Percentiles rank a stretch among this genome's conserved stretches.
Conservation (phyloP, 2,329 filamentous ascomycete genomes). For the Colletotrichum lupini region DNA sequence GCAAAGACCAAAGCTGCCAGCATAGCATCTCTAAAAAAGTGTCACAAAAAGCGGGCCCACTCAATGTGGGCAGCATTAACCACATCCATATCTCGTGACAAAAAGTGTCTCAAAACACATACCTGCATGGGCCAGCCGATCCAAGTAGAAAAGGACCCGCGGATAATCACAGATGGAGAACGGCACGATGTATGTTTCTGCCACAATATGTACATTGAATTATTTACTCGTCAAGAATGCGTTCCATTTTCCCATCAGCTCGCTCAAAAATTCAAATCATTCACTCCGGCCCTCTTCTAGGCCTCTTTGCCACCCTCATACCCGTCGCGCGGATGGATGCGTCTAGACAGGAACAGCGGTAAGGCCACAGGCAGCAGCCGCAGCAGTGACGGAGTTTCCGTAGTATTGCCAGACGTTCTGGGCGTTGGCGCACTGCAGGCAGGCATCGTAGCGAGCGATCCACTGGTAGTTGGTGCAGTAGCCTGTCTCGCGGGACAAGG, state of each 20-base stretch:
- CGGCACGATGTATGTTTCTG: too few relatives aligned
- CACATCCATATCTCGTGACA: too few relatives aligned
- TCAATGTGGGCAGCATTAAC: too few relatives aligned
- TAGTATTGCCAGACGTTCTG: constrained; percentile 59
- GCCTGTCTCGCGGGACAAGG: constrained; percentile 43
- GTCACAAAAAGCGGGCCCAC: too few relatives aligned
- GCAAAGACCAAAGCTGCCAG: too few relatives aligned
- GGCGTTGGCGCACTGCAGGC: constrained; percentile 55
- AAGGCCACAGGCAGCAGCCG: constrained; percentile 50
- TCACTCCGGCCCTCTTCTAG: neutral
- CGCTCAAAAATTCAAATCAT: neutral
- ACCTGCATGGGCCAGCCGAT: too few relatives aligned
- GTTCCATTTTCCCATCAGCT: neutral
- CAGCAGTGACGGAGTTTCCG: constrained; percentile 47
- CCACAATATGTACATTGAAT: neutral
- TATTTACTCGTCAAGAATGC: neutral
- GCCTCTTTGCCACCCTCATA: neutral
- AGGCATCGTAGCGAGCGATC: constrained; percentile 45
- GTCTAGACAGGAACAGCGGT: constrained; percentile 12
- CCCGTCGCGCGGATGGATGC: neutral
- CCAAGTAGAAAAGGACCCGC: too few relatives aligned
- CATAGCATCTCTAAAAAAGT: too few relatives aligned
- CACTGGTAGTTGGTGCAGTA: constrained; percentile 46
- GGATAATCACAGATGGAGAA: too few relatives aligned
- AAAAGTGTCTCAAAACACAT: too few relatives aligned